Conservation (phyloP, 2,329 filamentous ascomycete genomes). For the Fusarium napiforme region DNA sequence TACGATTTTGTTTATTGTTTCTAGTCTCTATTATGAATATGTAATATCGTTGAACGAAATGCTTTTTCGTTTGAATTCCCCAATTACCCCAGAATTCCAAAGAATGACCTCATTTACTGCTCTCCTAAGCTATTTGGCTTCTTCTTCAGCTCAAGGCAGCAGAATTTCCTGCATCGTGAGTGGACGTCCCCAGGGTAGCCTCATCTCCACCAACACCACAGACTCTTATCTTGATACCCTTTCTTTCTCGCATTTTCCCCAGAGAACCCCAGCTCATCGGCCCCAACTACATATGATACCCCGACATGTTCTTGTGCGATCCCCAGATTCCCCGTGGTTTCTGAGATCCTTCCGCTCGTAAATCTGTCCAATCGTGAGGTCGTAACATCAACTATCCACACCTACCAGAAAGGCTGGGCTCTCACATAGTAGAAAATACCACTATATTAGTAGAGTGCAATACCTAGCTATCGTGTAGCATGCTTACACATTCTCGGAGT, state of each 20-base stretch:
- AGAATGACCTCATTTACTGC: slow-evolving; percentile 1
- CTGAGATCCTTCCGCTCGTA: slow-evolving; percentile 5
- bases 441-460: neutral
- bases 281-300: too few relatives aligned
- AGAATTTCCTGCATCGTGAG: slow-evolving; percentile 32
- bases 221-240: slow-evolving; percentile 2
- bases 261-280: slow-evolving; percentile 1
- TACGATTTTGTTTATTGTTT: neutral
- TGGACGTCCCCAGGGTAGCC: slow-evolving; percentile 21
- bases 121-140: slow-evolving; percentile 6
- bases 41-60: neutral
- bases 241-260: slow-evolving; percentile 3
- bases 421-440: neutral
- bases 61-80: neutral
- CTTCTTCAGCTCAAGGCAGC: slow-evolving; percentile 34
- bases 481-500: slow-evolving; percentile 27
- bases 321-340: slow-evolving; percentile 34
- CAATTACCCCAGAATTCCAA: neutral
- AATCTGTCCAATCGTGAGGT: slow-evolving; percentile 17
- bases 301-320: neutral
- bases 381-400: slow-evolving; percentile 8
- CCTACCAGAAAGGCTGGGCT: neutral
- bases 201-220: slow-evolving; percentile 31
- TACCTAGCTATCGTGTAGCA: neutral
- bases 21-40: neutral